Evolutionary conservation across 1,284 basidiomycete genomes (phyloP).

Genomic region (Ustilago tritici): DNA sequence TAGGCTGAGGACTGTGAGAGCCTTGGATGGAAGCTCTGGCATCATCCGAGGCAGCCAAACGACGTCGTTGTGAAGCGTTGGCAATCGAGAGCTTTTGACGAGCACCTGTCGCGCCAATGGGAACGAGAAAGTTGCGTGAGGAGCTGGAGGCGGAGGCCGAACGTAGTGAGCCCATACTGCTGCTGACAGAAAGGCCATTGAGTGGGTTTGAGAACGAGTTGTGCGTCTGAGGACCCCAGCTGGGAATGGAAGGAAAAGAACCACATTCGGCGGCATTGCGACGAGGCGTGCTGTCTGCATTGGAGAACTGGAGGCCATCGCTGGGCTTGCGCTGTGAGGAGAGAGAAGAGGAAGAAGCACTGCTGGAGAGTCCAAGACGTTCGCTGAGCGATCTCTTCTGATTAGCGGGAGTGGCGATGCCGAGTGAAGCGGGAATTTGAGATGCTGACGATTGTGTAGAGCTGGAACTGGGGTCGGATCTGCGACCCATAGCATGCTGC

Average conservation of each 20-base stretch:
- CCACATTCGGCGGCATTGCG: conserved; percentile 8
- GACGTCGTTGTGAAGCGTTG: conserved; percentile 53
- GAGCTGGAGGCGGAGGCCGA: conserved; percentile 20
- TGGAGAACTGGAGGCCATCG: conserved; percentile 29
- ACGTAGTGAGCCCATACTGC: conserved; percentile 26
- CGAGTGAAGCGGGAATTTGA: conserved; percentile 39
- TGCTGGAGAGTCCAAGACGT: conserved; percentile 24
- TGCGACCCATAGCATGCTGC: conserved; percentile 8
- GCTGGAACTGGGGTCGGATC: conserved; percentile 1
- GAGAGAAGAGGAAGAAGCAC: conserved; percentile 18
- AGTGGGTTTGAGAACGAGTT: conserved; percentile 2
- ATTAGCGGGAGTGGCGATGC: conserved; percentile 22
- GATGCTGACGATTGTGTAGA: conserved; percentile 9
- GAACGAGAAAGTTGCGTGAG: conserved; percentile 60
- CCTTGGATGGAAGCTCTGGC: neutral
- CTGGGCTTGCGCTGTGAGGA: conserved; percentile 13
- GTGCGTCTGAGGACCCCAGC: conserved; percentile 14
- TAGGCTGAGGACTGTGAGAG: neutral
- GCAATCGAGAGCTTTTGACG: conserved; percentile 61
- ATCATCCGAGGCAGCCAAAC: conserved; percentile 39
- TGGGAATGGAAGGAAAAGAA: conserved; percentile 23
- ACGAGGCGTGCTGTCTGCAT: conserved; percentile 3
- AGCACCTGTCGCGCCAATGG: conserved; percentile 63
- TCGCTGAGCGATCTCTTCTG: conserved; percentile 25
- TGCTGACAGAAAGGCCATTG: conserved; percentile 13